Evolutionary conservation across 1,284 basidiomycete species (phyloP), one percentile per base, ranked within the genome.

Genomic region (Xerocomus minutiporus): DNA sequence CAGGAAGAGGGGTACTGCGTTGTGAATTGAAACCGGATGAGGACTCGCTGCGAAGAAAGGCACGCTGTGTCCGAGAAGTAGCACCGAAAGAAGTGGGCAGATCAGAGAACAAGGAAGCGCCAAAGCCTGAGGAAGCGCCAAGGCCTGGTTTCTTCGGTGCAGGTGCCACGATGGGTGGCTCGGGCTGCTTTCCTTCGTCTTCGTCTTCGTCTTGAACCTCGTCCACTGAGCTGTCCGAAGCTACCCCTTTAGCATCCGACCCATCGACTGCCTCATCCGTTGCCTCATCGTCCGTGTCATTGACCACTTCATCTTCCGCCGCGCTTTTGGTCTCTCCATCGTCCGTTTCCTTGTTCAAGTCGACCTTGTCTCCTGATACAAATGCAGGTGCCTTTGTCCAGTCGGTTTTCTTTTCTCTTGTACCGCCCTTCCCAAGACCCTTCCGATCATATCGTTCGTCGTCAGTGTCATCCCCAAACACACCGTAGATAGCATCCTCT

Each of bases 311-410:
- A 8, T 70, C 67, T 5, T 61, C 69, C 2, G 61, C 69, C 9
- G 63, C 66, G n/a, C 67, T 70, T 36, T 66, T 68, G 35, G 66
- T 71, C 29, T 74, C 76, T n/a, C 69, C 73, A 5, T 74, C 69
- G 9, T 72, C 69, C 68, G 72, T 74, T 20, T 75, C 68, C 54
- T 73, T 72, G 52, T 76, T 70, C 58, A 78, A 56, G 39, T 77
- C 73, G 36, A 80, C 77, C 61, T 78, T 78, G 60, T 78, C 76
- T 50, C 78, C 76, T 1, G 84, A 77, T 15, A 88, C 80, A 64
- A 93, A 93, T 0, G 84, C 76, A 13, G 91, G 91, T 3, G 88
- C 88, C 75, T 88, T 91, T 42, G 89, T 80, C 86, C 76, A 88
- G 69, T 81, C 81, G 52, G 69, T 78, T 62, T 70, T 76, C 68